Evolutionary conservation across 345 rosid species (phyloP).

Genomic region (Eucalyptus pauciflora): DNA sequence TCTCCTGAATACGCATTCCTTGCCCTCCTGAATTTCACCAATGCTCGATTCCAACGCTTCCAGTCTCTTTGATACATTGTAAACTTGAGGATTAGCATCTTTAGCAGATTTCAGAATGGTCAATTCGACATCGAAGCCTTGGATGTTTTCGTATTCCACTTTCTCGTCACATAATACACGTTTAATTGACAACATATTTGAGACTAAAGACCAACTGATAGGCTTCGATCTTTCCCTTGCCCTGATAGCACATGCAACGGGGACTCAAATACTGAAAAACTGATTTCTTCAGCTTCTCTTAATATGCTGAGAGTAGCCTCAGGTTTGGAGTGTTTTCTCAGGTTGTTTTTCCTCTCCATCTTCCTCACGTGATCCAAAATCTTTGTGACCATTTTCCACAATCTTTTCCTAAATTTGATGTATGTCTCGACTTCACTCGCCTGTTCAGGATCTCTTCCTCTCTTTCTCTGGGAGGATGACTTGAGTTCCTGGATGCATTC

Average conservation of each 20-base stretch:
- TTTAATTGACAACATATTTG: neutral
- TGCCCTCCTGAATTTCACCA: conserved; percentile 16
- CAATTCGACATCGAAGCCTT: neutral
- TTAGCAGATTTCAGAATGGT: neutral
- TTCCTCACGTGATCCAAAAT: neutral
- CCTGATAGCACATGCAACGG: neutral
- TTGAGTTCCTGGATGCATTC: neutral
- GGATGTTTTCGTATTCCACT: neutral
- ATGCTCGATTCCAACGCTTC: conserved; percentile 14
- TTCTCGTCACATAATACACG: neutral
- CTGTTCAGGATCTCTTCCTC: neutral
- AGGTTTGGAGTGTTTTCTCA: neutral
- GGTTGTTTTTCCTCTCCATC: neutral
- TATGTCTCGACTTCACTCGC: neutral
- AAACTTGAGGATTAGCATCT: neutral
- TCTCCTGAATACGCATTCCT: conserved; percentile 24
- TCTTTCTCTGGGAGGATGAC: neutral
- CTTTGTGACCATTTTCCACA: neutral
- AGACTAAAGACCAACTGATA: neutral
- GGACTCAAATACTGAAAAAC: neutral
- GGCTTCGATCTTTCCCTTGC: neutral
- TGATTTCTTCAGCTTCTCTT: neutral
- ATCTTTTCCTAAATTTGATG: neutral
- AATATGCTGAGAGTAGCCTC: neutral
- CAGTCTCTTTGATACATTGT: neutral